A percentile compares a stretch with the other conserved stretches of the same genome.
Conservation (phyloP, 768 basidiomycete genomes). For the Lactarius sp. region DNA sequence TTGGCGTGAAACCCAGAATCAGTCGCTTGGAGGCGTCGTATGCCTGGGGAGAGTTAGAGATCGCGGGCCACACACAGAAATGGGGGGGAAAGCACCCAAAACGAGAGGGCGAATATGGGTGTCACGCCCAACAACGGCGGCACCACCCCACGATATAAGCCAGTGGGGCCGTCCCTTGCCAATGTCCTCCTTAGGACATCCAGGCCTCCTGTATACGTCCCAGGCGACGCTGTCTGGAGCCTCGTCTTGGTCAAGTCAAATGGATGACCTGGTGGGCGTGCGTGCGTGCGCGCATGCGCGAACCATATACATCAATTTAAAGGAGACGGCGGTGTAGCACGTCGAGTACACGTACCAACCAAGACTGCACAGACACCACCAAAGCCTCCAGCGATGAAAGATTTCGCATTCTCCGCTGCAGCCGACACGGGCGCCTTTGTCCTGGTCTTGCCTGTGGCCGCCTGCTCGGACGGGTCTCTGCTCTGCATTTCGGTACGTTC, state of each 20-base stretch:
- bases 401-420: constrained; percentile 52
- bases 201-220: constrained; percentile 84
- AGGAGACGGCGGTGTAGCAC: neutral
- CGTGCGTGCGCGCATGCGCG: neutral
- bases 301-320: neutral
- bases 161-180: constrained; percentile 84
- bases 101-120: constrained; percentile 95
- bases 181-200: constrained; percentile 91
- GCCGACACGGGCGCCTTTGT: constrained; percentile 23
- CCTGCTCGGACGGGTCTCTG: constrained; percentile 11
- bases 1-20: constrained; percentile 74
- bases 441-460: neutral
- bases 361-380: constrained; percentile 86
- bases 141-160: constrained; percentile 89
- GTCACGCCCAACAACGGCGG: constrained; percentile 93
- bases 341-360: constrained; percentile 59
- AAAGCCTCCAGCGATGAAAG: constrained; percentile 91
- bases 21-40: constrained; percentile 91
- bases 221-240: constrained; percentile 85
- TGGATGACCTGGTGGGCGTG: constrained; percentile 69
- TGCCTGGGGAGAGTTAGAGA: constrained; percentile 46
- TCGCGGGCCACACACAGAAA: neutral
- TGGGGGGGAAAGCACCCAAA: constrained; percentile 65
- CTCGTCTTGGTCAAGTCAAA: constrained; percentile 98
- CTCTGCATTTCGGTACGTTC: constrained; percentile 11